Evolutionary conservation across 768 basidiomycete species (phyloP), one percentile per base, ranked within the genome.

Genomic region (Tylopilus plumbeoviolaceoides): DNA sequence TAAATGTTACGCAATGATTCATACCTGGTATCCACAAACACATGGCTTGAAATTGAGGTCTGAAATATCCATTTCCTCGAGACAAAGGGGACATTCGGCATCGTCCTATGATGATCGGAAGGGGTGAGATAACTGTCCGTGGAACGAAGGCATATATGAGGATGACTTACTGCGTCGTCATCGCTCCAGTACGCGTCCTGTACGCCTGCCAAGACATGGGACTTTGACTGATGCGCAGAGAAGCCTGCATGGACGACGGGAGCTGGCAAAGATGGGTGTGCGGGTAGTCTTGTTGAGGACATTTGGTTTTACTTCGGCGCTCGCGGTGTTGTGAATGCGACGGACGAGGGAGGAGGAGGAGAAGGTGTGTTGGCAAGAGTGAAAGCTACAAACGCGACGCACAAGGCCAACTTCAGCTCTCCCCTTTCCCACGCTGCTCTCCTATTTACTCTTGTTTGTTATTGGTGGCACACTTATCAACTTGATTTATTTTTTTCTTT

Each of bases 21-120:
- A 49, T 58, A 89, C 97, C 82, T 98, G 97, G 74, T 98, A 97
- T 55, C 97, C 97, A 73, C 97, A 99, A 47, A 94, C 84, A 72
- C 97, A 99, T 25, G 97, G 97, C 76, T 94, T 95, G 77, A 99
- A 99, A 76, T 95, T 95, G 71, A 98, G 82, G 81, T 99, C 97
- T 46, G 93, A 93, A 61, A 98, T 84, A 74, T 98, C 97, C 88
- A 99, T 93, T 75, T 97, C 94, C 67, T 98, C 95, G 41, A 98
- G 84, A 74, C 97, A 99, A 54, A 99, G 82, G 42, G 97, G 92
- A 74, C 97, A 99, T 65, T 98, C 97, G 57, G 90, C 89, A 66
- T 98, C 94, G 69, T 98, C 95, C 95, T 98, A 61, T 2, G 58
- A 49, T 49, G 46, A 62, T 63, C 65, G 51, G 55, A 33, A 46